Evolutionary conservation across 148 eudicot genomes (phyloP).

Genomic region (Rhododendron simsii): DNA sequence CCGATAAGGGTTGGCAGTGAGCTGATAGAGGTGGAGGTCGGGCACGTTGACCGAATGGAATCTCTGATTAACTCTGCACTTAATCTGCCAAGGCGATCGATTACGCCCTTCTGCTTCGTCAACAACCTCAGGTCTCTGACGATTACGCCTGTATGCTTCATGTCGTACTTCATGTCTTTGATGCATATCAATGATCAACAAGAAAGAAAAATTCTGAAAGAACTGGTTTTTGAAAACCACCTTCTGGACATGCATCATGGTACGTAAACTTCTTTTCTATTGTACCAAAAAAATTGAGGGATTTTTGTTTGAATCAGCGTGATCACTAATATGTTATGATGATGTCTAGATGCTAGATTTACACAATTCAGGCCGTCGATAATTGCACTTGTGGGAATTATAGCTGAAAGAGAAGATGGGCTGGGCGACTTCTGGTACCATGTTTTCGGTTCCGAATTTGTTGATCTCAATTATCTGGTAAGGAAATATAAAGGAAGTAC

Average conservation of each 20-base stretch:
- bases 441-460: background rate
- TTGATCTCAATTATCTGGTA: background rate
- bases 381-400: background rate
- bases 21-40: background rate
- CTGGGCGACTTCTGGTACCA: background rate
- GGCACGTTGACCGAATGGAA: background rate
- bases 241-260: background rate
- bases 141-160: no score
- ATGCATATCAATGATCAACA: background rate
- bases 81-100: background rate
- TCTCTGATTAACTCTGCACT: background rate
- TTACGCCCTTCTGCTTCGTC: background rate
- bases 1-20: background rate
- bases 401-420: background rate
- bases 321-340: background rate
- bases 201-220: background rate
- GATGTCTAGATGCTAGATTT: background rate
- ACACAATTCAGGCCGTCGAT: background rate
- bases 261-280: background rate
- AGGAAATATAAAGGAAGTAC: background rate
- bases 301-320: background rate
- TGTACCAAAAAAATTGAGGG: background rate
- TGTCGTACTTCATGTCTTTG: background rate
- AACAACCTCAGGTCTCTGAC: background rate
- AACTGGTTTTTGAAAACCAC: background rate